Percentiles rank a stretch among this genome's conserved stretches.
Evolutionary conservation across 768 basidiomycete species (phyloP).

Genomic region (Lepiota venenata): DNA sequence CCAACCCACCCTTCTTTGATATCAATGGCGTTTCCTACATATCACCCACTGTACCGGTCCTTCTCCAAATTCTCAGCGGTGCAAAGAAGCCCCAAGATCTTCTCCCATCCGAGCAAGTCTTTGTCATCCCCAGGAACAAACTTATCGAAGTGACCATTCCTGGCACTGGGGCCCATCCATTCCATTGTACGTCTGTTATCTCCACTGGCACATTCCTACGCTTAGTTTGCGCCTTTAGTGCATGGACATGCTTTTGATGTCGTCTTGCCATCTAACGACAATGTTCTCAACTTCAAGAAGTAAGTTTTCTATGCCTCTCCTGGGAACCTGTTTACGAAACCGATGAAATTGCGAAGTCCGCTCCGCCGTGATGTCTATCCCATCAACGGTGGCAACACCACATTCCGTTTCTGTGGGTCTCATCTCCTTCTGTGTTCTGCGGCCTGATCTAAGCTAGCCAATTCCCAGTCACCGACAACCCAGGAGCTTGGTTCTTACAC

Average conservation of each 20-base stretch:
- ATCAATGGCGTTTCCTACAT: slow-evolving; percentile 15
- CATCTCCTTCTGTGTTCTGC: neutral
- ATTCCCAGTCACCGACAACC: slow-evolving; percentile 48
- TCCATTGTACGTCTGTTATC: slow-evolving; percentile 6
- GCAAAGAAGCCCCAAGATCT: slow-evolving; percentile 28
- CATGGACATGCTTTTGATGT: slow-evolving; percentile 18
- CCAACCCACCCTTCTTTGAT: slow-evolving; percentile 13
- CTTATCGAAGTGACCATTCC: slow-evolving; percentile 47
- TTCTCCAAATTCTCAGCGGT: slow-evolving; percentile 29
- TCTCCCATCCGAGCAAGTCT: slow-evolving; percentile 14
- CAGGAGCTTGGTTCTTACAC: slow-evolving; percentile 50
- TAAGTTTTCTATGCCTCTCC: neutral
- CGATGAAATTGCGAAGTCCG: slow-evolving; percentile 8
- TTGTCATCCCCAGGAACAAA: slow-evolving; percentile 34
- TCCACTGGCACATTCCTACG: neutral
- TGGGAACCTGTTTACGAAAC: slow-evolving; percentile 6
- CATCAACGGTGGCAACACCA: slow-evolving; percentile 13
- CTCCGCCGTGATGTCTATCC: slow-evolving; percentile 16
- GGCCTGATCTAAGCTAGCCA: neutral
- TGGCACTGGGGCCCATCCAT: slow-evolving; percentile 19
- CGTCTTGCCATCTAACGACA: slow-evolving; percentile 7
- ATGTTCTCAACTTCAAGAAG: slow-evolving; percentile 10
- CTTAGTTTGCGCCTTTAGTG: slow-evolving; percentile 6
- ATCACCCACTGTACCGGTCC: slow-evolving; percentile 35
- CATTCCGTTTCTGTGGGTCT: slow-evolving; percentile 17